Evolutionary conservation across 176 grass and related monocot species (phyloP).

Genomic region (Carex parvula): DNA sequence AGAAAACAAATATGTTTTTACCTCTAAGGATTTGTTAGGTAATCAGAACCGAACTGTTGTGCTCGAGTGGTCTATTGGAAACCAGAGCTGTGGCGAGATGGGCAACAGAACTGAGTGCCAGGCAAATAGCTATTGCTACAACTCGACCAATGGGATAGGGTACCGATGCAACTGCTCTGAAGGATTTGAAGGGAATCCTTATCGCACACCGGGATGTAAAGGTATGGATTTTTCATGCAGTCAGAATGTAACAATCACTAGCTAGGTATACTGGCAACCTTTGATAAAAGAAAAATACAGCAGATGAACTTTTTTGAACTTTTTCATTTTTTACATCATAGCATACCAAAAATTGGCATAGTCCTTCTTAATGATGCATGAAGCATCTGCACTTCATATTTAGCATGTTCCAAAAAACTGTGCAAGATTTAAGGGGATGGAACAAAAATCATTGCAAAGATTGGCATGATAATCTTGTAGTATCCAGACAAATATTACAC

Average conservation of each 20-base stretch:
- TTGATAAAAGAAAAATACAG: not conserved
- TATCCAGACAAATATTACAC: not conserved
- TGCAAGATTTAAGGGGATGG: not conserved
- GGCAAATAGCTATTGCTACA: constrained; percentile 34
- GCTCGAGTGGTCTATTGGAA: constrained; percentile 56
- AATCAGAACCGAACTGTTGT: constrained; percentile 25
- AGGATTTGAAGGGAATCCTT: constrained; percentile 52
- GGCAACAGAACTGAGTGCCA: not conserved
- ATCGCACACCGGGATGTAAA: constrained; percentile 8
- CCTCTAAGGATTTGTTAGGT: not conserved
- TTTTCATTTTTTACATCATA: not conserved
- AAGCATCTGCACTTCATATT: not conserved
- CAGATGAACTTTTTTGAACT: not conserved
- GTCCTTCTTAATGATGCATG: not conserved
- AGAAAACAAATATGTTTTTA: constrained; percentile 35
- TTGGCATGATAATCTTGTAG: not conserved
- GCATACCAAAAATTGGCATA: not conserved
- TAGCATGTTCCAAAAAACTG: not conserved
- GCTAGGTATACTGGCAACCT: not conserved
- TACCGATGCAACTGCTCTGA: constrained; percentile 45
- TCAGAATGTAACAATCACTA: not conserved
- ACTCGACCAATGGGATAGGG: constrained; percentile 34
- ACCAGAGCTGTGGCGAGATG: constrained; percentile 29
- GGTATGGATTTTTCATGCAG: constrained; percentile 25
- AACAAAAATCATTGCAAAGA: not conserved